These are phyloP conservation scores for Teratosphaeriaceae sp. DNA, from an alignment of 2,329 filamentous ascomycete genomes.

Conservation along the genomic window DNA sequence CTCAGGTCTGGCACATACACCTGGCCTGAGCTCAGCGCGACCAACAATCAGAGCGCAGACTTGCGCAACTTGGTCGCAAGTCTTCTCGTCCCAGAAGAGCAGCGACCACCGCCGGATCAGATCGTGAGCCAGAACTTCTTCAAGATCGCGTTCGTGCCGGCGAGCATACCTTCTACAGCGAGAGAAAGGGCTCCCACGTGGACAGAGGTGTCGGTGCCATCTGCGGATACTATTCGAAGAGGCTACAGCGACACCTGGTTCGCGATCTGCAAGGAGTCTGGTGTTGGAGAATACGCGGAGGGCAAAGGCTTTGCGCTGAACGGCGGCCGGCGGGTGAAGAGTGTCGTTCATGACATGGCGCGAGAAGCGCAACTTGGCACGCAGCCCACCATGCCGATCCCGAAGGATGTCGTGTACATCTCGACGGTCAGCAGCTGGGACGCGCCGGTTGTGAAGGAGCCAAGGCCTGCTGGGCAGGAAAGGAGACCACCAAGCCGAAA, in stretches of 20 bases:
- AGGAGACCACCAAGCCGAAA: constrained; percentile 33
- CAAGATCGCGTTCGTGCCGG: constrained; percentile 65
- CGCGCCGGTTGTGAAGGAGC: constrained; percentile 33
- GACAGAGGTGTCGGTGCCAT: constrained; percentile 38
- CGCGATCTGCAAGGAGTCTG: constrained; percentile 43
- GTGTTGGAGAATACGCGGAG: constrained; percentile 42
- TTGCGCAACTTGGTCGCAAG: constrained; percentile 71
- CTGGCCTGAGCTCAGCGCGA: constrained; percentile 63
- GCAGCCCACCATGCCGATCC: constrained; percentile 44
- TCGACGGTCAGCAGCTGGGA: constrained; percentile 30
- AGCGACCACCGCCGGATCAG: constrained; percentile 65
- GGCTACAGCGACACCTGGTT: constrained; percentile 48
- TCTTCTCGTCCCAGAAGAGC: constrained; percentile 68
- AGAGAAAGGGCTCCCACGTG: constrained; percentile 42
- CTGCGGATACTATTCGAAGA: constrained; percentile 36
- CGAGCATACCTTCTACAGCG: constrained; percentile 40
- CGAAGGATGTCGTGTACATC: constrained; percentile 42
- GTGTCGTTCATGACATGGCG: constrained; percentile 44
- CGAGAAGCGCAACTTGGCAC: constrained; percentile 42
- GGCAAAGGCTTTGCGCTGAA: constrained; percentile 42
- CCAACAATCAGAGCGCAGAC: constrained; percentile 66
- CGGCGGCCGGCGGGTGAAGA: constrained; percentile 41
- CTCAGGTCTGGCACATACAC: constrained; percentile 68
- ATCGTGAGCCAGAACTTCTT: constrained; percentile 80
- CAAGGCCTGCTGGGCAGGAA: constrained; percentile 21